These are phyloP conservation scores for Brassica balearica DNA, from an alignment of 441 rosid species.

Conservation along the genomic window DNA sequence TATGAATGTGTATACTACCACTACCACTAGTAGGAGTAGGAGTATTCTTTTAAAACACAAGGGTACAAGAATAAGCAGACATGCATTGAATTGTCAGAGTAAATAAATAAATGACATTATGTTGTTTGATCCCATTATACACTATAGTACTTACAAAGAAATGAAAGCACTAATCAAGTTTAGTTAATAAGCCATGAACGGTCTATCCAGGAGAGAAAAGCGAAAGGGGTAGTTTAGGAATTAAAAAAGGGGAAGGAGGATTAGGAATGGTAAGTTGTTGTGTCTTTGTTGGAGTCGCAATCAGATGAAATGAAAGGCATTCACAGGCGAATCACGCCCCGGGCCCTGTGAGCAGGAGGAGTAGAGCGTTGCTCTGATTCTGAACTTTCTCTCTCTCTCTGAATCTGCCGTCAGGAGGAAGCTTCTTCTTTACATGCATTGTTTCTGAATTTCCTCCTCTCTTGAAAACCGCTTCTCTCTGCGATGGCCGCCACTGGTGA, in stretches of 20 bases:
- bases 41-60: not conserved
- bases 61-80: slow-evolving; percentile 22
- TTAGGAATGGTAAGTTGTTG: not conserved
- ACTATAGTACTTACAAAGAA: not conserved
- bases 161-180: slow-evolving; percentile 11
- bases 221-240: slow-evolving; percentile 52
- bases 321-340: slow-evolving; percentile 51
- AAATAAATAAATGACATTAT: slow-evolving; percentile 16
- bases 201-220: not conserved
- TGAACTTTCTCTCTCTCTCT: slow-evolving; percentile 14
- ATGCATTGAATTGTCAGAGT: slow-evolving; percentile 43
- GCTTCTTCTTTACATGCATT: slow-evolving; percentile 43
- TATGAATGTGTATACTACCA: not conserved
- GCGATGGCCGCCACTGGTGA: slow-evolving; percentile 37
- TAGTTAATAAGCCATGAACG: not conserved
- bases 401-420: slow-evolving; percentile 38
- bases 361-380: no score
- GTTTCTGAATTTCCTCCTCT: not conserved
- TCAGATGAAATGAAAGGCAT: slow-evolving; percentile 32
- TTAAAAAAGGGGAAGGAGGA: not conserved
- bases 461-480: slow-evolving; percentile 12
- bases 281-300: slow-evolving; percentile 39
- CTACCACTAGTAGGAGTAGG: not conserved
- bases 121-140: slow-evolving; percentile 31
- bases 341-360: slow-evolving; percentile 3